These are phyloP conservation scores for Hsuehochloa calcarea DNA, from an alignment of 176 grass and related monocot species.

Conservation along the genomic window DNA sequence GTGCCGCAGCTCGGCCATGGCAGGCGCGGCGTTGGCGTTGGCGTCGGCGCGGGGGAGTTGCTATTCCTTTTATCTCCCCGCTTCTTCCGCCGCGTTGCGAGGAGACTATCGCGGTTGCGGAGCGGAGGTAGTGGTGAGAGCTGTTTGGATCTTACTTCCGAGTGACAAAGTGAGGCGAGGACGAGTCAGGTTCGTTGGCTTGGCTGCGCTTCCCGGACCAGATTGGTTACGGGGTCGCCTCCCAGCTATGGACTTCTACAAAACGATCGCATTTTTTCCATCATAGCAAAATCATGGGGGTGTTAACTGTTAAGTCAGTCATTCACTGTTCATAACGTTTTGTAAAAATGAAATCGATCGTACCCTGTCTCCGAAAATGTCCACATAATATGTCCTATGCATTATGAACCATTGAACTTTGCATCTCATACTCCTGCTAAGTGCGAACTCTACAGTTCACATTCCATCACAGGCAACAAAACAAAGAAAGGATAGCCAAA, in stretches of 20 bases:
- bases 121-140: background rate
- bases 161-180: background rate
- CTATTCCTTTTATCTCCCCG: background rate
- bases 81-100: background rate
- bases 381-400: background rate
- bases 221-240: too few relatives aligned
- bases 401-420: background rate
- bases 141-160: background rate
- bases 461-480: background rate
- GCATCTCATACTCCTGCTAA: background rate
- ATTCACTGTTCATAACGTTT: background rate
- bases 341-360: background rate
- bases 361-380: background rate
- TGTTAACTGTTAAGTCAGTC: too few relatives aligned
- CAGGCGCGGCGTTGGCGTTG: background rate
- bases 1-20: constrained; percentile 93
- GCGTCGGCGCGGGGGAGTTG: background rate
- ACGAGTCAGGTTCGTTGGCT: too few relatives aligned
- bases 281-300: background rate
- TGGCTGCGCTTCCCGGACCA: too few relatives aligned
- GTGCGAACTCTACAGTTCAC: background rate
- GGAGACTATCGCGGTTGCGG: background rate
- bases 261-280: too few relatives aligned
- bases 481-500: background rate
- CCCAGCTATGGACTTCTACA: too few relatives aligned